Percentiles rank a stretch among this genome's conserved stretches.
Conservation (phyloP, 2,329 filamentous ascomycete genomes). For the Sporothrix curviconia region DNA sequence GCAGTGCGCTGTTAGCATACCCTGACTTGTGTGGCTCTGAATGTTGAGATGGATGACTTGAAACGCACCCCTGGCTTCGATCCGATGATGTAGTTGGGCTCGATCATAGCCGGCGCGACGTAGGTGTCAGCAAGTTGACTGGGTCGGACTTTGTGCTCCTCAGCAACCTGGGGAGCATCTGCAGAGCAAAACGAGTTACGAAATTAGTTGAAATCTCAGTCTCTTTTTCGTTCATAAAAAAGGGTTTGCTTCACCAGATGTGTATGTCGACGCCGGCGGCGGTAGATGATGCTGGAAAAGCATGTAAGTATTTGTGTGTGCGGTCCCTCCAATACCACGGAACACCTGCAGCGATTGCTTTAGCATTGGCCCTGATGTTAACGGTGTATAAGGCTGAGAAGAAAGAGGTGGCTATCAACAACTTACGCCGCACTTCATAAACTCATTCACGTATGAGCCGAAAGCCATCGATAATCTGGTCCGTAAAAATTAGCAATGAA, state of each 20-base stretch:
- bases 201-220: not conserved
- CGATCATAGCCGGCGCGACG: slow-evolving; percentile 50
- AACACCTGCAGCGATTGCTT: slow-evolving; percentile 57
- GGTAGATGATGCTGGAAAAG: slow-evolving; percentile 93
- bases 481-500: slow-evolving; percentile 33
- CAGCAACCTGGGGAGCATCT: slow-evolving; percentile 34
- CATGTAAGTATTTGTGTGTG: slow-evolving; percentile 98
- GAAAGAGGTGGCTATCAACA: too few relatives aligned
- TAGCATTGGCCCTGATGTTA: not conserved
- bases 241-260: slow-evolving; percentile 49
- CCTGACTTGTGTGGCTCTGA: not conserved
- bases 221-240: not conserved
- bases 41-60: slow-evolving; percentile 36
- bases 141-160: slow-evolving; percentile 42
- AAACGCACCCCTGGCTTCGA: slow-evolving; percentile 67
- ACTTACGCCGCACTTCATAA: slow-evolving; percentile 65
- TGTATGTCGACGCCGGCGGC: slow-evolving; percentile 79
- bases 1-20: slow-evolving; percentile 20
- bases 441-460: slow-evolving; percentile 86
- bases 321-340: slow-evolving; percentile 80
- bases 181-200: not conserved
- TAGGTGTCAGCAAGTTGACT: slow-evolving; percentile 68
- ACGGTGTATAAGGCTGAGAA: not conserved
- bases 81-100: slow-evolving; percentile 73
- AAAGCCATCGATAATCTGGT: slow-evolving; percentile 81